A percentile compares a stretch with the other conserved stretches of the same genome.
These are phyloP conservation scores for Peniophora sp. DNA, from an alignment of 1,284 basidiomycete species.

Conservation along the genomic window DNA sequence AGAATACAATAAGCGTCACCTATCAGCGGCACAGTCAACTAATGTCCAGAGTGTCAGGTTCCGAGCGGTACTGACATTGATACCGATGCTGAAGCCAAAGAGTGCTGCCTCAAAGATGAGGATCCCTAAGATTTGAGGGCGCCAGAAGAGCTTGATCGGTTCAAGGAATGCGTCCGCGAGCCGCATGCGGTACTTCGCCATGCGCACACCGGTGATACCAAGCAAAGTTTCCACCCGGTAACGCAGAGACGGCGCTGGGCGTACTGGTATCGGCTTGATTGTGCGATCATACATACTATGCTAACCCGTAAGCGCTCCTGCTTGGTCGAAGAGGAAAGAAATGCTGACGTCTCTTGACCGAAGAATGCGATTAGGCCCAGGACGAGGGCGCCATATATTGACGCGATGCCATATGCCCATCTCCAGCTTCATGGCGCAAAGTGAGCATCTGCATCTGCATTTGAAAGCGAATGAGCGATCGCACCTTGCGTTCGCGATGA, in stretches of 20 bases:
- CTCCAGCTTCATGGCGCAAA: slow-evolving; percentile 38
- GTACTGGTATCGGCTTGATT: slow-evolving; percentile 39
- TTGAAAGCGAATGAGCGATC: background rate
- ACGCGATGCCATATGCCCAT: slow-evolving; percentile 67
- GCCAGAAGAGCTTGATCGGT: slow-evolving; percentile 51
- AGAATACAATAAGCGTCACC: slow-evolving; percentile 66
- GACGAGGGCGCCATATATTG: slow-evolving; percentile 50
- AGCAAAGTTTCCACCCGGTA: slow-evolving; percentile 56
- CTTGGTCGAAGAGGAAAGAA: background rate
- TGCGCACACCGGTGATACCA: slow-evolving; percentile 55
- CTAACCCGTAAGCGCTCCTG: background rate
- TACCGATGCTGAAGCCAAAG: slow-evolving; percentile 66
- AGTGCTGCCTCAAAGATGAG: slow-evolving; percentile 52
- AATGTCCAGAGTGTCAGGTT: background rate
- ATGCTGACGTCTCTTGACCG: slow-evolving; percentile 55
- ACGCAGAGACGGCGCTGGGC: slow-evolving; percentile 34
- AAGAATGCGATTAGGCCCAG: slow-evolving; percentile 49
- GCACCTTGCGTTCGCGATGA: slow-evolving; percentile 49
- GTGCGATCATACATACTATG: slow-evolving; percentile 65
- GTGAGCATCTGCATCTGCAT: background rate
- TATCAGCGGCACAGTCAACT: slow-evolving; percentile 15
- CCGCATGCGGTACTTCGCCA: slow-evolving; percentile 51
- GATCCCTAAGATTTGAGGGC: slow-evolving; percentile 52
- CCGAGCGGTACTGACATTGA: slow-evolving; percentile 44
- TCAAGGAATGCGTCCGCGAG: slow-evolving; percentile 42